These are phyloP conservation scores for Magnaporthales sp. DNA, from an alignment of 2,329 filamentous ascomycete genomes.

Conservation along the genomic window DNA sequence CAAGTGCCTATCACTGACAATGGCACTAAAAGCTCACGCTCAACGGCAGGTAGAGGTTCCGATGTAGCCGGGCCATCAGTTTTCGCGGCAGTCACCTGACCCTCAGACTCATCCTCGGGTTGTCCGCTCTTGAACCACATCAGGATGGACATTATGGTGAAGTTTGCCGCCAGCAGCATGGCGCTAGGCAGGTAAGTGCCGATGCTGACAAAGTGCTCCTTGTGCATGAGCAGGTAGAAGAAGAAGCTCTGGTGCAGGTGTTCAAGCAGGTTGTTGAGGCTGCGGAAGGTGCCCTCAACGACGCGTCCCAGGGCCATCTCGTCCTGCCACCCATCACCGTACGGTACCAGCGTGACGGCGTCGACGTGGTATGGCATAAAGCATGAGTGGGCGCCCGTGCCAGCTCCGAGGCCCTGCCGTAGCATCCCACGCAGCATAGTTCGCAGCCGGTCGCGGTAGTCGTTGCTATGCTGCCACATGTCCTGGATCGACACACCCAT, in stretches of 20 bases:
- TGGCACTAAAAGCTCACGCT: conserved; percentile 64
- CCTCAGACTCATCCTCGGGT: conserved; percentile 13
- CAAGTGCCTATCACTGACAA: conserved; percentile 62
- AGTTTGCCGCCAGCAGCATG: conserved; percentile 93
- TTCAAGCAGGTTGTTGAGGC: conserved; percentile 91
- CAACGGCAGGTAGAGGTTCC: conserved; percentile 25
- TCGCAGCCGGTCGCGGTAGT: conserved; percentile 70
- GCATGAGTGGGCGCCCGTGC: conserved; percentile 83
- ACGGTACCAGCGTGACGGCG: conserved; percentile 84
- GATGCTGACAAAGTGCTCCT: conserved; percentile 91
- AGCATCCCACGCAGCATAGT: conserved; percentile 92
- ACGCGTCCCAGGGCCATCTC: conserved; percentile 92
- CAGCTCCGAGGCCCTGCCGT: conserved; percentile 80
- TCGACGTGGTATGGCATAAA: conserved; percentile 99
- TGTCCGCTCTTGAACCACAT: conserved; percentile 88
- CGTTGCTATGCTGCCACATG: conserved; percentile 72
- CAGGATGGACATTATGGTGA: conserved; percentile 89
- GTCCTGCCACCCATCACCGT: conserved; percentile 90
- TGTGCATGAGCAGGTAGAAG: conserved; percentile 92
- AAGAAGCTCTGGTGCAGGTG: conserved; percentile 99
- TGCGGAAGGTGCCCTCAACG: conserved; percentile 84
- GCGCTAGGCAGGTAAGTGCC: conserved; percentile 94
- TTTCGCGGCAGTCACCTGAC: conserved; percentile 11
- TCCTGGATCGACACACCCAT: conserved; percentile 77
- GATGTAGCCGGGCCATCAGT: conserved; percentile 13